These are phyloP conservation scores for Fusarium floridanum DNA, from an alignment of 2,329 filamentous ascomycete species.

Conservation along the genomic window DNA sequence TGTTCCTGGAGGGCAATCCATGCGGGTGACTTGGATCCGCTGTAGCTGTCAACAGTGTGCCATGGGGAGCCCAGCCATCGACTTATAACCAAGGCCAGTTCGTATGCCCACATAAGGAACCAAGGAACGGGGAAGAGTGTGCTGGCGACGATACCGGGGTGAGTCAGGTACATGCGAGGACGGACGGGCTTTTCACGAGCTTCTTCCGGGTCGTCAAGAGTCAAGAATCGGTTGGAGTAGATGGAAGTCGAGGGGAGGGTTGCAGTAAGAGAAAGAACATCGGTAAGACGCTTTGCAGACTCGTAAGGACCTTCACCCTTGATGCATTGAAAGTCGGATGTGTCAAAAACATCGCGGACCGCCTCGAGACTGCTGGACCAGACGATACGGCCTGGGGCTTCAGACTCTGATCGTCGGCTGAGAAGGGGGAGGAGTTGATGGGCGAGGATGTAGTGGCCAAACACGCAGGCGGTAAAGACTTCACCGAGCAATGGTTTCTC, in stretches of 20 bases:
- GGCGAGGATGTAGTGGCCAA: conserved; percentile 92
- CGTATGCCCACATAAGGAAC: conserved; percentile 78
- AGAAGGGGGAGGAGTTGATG: conserved; percentile 85
- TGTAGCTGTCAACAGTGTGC: conserved; percentile 84
- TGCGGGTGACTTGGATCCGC: conserved; percentile 79
- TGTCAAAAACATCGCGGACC: conserved; percentile 63
- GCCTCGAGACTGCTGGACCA: conserved; percentile 91
- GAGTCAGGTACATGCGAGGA: conserved; percentile 81
- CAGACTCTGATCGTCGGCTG: conserved; percentile 57
- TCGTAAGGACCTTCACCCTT: conserved; percentile 78
- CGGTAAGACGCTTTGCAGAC: conserved; percentile 87
- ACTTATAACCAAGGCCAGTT: conserved; percentile 75
- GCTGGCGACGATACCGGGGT: conserved; percentile 89
- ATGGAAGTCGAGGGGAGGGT: conserved; percentile 73
- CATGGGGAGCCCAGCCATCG: conserved; percentile 88
- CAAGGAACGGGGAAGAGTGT: conserved; percentile 81
- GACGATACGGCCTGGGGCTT: conserved; percentile 75
- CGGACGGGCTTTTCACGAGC: conserved; percentile 42
- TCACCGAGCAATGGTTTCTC: conserved; percentile 74
- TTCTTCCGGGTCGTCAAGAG: conserved; percentile 43
- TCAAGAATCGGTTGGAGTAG: conserved; percentile 70
- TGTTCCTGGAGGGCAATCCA: conserved; percentile 82
- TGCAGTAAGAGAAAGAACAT: conserved; percentile 82
- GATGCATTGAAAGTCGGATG: conserved; percentile 83
- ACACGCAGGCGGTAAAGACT: conserved; percentile 92